Conservation (phyloP, 2,329 filamentous ascomycete genomes). For the Aspergillus intermedius region DNA sequence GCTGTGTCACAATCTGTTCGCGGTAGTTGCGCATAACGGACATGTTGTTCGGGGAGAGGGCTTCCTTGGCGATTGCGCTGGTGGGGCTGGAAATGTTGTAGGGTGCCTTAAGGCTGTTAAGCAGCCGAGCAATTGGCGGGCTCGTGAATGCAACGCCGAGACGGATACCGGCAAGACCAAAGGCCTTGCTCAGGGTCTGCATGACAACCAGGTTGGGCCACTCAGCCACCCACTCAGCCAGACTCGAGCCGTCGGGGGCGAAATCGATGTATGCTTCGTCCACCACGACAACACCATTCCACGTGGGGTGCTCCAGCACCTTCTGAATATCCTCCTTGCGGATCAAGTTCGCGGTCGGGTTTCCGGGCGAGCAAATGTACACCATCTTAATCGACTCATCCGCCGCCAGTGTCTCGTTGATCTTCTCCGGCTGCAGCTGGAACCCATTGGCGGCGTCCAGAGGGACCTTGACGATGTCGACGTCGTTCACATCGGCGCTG, state of each 20-base stretch:
- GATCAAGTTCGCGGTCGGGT: slow-evolving; percentile 79
- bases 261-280: slow-evolving; percentile 99
- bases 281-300: slow-evolving; percentile 89
- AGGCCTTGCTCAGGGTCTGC: slow-evolving; percentile 98
- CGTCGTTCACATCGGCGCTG: slow-evolving; percentile 88
- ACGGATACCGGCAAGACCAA: slow-evolving; percentile 88
- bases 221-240: slow-evolving; percentile 86
- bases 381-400: slow-evolving; percentile 71
- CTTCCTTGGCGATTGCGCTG: slow-evolving; percentile 68
- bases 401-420: slow-evolving; percentile 59
- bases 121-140: slow-evolving; percentile 64
- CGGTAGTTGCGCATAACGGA: slow-evolving; percentile 65
- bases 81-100: slow-evolving; percentile 93
- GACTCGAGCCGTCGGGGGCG: slow-evolving; percentile 66
- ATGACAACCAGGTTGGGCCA: slow-evolving; percentile 95
- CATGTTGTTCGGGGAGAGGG: slow-evolving; percentile 62
- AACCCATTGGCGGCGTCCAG: slow-evolving; percentile 67
- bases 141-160: slow-evolving; percentile 79
- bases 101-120: slow-evolving; percentile 91
- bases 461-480: slow-evolving; percentile 79
- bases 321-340: slow-evolving; percentile 65
- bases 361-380: slow-evolving; percentile 92
- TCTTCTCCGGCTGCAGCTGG: slow-evolving; percentile 62
- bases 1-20: slow-evolving; percentile 65
- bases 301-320: slow-evolving; percentile 77